A percentile compares a stretch with the other conserved stretches of the same genome.
Conservation (phyloP, 2,329 filamentous ascomycete species). For the Xylariomycetidae sp. region DNA sequence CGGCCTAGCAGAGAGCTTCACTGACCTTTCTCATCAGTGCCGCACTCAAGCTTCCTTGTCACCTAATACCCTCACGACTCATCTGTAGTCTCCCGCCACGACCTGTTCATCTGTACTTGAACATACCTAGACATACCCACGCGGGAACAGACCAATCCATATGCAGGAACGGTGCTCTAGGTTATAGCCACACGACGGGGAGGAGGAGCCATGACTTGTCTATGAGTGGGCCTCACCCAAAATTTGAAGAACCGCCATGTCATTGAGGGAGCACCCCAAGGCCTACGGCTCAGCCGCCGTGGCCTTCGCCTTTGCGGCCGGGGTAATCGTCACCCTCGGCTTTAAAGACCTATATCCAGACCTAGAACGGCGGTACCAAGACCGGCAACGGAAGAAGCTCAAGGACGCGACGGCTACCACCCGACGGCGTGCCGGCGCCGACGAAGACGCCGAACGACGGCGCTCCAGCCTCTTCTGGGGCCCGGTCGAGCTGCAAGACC, state of each 20-base stretch:
- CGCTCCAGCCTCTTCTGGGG: constrained; percentile 40
- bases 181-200: no score
- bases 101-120: no score
- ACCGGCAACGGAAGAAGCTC: constrained; percentile 27
- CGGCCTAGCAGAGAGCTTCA: not conserved
- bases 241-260: constrained; percentile 40
- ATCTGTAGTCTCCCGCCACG: no score
- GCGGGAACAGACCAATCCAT: no score
- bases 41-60: no score
- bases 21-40: not conserved
- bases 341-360: constrained; percentile 77
- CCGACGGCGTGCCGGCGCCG: constrained; percentile 6
- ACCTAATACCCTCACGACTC: not conserved
- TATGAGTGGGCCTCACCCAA: no score
- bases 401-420: constrained; percentile 1
- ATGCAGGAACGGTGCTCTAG: no score
- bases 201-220: no score
- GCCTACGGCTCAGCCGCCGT: constrained; percentile 61
- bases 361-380: constrained; percentile 59
- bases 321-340: constrained; percentile 67
- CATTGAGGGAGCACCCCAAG: constrained; percentile 54
- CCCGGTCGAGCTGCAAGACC: constrained; percentile 51
- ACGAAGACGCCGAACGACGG: constrained; percentile 18
- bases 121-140: no score
- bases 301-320: constrained; percentile 67